Evolutionary conservation across 2,329 filamentous ascomycete genomes (phyloP).

Genomic region (Monascus ruber): DNA sequence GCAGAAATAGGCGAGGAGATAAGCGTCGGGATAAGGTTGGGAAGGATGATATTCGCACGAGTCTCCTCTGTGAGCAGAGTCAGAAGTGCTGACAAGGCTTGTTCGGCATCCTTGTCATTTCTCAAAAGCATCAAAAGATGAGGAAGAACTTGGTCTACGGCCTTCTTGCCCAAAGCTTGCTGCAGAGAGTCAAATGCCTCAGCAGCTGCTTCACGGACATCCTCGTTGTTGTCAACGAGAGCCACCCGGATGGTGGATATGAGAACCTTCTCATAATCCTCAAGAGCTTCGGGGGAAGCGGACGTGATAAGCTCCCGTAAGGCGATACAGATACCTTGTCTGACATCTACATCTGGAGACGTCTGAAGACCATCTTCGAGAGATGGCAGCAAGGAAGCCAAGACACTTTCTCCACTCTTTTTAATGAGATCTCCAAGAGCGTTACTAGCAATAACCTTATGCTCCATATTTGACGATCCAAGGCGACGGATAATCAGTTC

Average conservation of each 20-base stretch:
- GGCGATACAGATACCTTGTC: slow-evolving; percentile 95
- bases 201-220: slow-evolving; percentile 88
- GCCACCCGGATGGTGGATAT: slow-evolving; percentile 90
- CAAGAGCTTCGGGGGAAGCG: slow-evolving; percentile 74
- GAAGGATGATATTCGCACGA: slow-evolving; percentile 89
- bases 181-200: slow-evolving; percentile 95
- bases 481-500: slow-evolving; percentile 89
- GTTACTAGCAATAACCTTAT: slow-evolving; percentile 97
- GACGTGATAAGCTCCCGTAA: slow-evolving; percentile 86
- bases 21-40: slow-evolving; percentile 88
- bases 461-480: slow-evolving; percentile 93
- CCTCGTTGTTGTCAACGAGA: slow-evolving; percentile 75
- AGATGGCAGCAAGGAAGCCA: slow-evolving; percentile 77
- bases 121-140: slow-evolving; percentile 83
- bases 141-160: slow-evolving; percentile 89
- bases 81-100: slow-evolving; percentile 81
- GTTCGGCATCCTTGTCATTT: slow-evolving; percentile 75
- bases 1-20: slow-evolving; percentile 80
- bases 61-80: slow-evolving; percentile 90
- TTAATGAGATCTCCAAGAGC: slow-evolving; percentile 92
- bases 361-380: slow-evolving; percentile 82
- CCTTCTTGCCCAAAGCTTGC: slow-evolving; percentile 84
- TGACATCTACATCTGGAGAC: slow-evolving; percentile 82
- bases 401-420: slow-evolving; percentile 87
- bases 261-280: slow-evolving; percentile 89